Conservation (phyloP, 2,329 filamentous ascomycete species). For the Curvularia lunata region DNA sequence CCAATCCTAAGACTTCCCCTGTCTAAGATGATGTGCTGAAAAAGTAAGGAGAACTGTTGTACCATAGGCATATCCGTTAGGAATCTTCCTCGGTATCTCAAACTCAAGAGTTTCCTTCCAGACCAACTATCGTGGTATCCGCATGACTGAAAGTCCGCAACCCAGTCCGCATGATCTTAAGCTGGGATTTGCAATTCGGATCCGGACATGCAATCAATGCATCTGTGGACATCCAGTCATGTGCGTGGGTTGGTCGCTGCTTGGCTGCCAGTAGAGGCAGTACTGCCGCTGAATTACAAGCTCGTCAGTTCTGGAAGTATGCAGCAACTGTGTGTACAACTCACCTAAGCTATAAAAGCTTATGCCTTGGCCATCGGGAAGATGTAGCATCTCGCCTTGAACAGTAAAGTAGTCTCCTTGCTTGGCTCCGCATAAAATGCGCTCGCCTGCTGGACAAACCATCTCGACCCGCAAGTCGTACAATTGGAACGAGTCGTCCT, state of each 20-base stretch:
- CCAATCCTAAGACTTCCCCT: no score
- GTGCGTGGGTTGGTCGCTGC: slow-evolving; percentile 13
- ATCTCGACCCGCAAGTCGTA: slow-evolving; percentile 18
- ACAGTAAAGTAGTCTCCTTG: slow-evolving; percentile 12
- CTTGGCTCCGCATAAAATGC: slow-evolving; percentile 2
- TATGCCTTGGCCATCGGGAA: slow-evolving; percentile 13
- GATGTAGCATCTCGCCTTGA: slow-evolving; percentile 20
- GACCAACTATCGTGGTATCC: no score
- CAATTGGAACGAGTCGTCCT: slow-evolving; percentile 14
- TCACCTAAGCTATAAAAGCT: slow-evolving; percentile 19
- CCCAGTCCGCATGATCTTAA: slow-evolving; percentile 15
- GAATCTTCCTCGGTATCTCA: no score
- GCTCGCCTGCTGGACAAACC: slow-evolving; percentile 16
- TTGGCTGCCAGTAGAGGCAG: no score
- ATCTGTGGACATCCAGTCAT: slow-evolving; percentile 23
- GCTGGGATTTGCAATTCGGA: slow-evolving; percentile 20
- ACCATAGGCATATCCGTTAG: no score
- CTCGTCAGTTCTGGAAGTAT: no score
- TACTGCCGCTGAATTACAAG: no score
- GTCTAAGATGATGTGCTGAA: no score
- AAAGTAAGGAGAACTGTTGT: no score
- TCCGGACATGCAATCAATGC: slow-evolving; percentile 20
- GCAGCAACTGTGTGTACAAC: not conserved
- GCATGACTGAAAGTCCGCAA: slow-evolving; percentile 14
- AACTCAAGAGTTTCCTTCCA: no score